These are phyloP conservation scores for Turritis glabra DNA, from an alignment of 345 rosid genomes.

Conservation along the genomic window DNA sequence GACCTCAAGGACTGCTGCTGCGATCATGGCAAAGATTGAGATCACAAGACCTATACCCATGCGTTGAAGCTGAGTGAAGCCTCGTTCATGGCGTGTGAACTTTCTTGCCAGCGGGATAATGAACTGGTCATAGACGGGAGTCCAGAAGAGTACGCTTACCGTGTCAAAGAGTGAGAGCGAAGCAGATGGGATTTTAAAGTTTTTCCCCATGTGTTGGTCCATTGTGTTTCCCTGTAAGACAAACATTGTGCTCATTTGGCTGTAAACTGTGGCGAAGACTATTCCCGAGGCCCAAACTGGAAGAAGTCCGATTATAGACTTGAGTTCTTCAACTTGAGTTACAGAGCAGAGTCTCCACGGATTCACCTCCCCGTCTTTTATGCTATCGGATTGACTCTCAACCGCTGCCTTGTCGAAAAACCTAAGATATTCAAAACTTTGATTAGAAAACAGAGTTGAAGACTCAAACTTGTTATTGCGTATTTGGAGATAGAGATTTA, in stretches of 20 bases:
- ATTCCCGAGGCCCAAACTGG: conserved; percentile 95
- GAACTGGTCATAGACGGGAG: conserved; percentile 69
- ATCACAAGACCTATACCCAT: conserved; percentile 93
- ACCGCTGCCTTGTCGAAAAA: conserved; percentile 96
- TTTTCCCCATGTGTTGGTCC: conserved; percentile 84
- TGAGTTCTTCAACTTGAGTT: conserved; percentile 93
- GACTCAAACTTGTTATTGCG: background rate
- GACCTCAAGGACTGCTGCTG: conserved; percentile 73
- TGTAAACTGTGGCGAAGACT: conserved; percentile 72
- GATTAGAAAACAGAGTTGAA: background rate
- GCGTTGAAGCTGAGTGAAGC: conserved; percentile 93
- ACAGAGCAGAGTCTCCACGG: conserved; percentile 89
- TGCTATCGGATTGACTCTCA: conserved; percentile 50
- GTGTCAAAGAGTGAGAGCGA: conserved; percentile 86
- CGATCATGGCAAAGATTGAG: conserved; percentile 70
- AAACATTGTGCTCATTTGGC: conserved; percentile 93
- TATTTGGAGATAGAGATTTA: background rate
- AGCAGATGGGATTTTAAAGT: conserved; percentile 85
- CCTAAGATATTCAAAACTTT: conserved; percentile 38
- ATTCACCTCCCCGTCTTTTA: conserved; percentile 47
- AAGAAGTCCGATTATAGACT: conserved; percentile 69
- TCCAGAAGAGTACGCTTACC: conserved; percentile 87
- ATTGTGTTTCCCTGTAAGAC: conserved; percentile 90
- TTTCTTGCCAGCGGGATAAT: conserved; percentile 71
- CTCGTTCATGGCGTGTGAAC: conserved; percentile 75